Conservation (phyloP, 305 asterid species). For the Petunia hybrid region DNA sequence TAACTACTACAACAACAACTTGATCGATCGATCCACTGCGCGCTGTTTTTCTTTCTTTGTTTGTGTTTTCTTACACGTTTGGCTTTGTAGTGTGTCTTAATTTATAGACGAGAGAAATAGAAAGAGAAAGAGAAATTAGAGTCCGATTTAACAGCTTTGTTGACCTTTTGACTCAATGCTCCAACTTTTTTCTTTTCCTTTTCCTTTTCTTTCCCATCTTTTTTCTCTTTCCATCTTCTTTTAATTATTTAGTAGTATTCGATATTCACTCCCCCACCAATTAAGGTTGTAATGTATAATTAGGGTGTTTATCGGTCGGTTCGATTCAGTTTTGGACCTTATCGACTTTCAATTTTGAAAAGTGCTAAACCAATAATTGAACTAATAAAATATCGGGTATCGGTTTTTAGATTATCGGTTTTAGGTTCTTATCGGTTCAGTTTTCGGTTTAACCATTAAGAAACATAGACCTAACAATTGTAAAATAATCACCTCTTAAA, state of each 20-base stretch:
- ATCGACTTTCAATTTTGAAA: too few relatives aligned
- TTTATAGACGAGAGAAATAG: slow-evolving; percentile 27
- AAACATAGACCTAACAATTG: too few relatives aligned
- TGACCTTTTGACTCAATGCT: slow-evolving; percentile 38
- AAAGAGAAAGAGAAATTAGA: slow-evolving; percentile 29
- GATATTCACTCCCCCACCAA: not conserved
- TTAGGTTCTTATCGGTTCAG: too few relatives aligned
- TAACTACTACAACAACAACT: slow-evolving; percentile 22
- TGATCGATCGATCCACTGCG: slow-evolving; percentile 28
- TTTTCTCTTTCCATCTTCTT: not conserved
- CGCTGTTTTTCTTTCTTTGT: slow-evolving; percentile 1
- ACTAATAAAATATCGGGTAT: too few relatives aligned
- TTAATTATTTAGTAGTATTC: not conserved
- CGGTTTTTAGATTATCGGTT: too few relatives aligned
- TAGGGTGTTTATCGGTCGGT: not conserved
- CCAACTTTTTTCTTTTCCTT: not conserved
- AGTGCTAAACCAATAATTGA: too few relatives aligned
- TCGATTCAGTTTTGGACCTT: not conserved
- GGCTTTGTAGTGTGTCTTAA: not conserved
- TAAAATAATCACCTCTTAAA: too few relatives aligned
- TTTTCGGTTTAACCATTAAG: too few relatives aligned
- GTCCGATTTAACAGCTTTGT: slow-evolving; percentile 4
- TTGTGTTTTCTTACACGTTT: not conserved
- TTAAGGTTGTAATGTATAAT: not conserved
- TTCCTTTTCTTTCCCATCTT: not conserved